A percentile compares a stretch with the other conserved stretches of the same genome.
These are phyloP conservation scores for Umbilicus rupestris DNA, from an alignment of 164 flowering plant species.

Conservation along the genomic window DNA sequence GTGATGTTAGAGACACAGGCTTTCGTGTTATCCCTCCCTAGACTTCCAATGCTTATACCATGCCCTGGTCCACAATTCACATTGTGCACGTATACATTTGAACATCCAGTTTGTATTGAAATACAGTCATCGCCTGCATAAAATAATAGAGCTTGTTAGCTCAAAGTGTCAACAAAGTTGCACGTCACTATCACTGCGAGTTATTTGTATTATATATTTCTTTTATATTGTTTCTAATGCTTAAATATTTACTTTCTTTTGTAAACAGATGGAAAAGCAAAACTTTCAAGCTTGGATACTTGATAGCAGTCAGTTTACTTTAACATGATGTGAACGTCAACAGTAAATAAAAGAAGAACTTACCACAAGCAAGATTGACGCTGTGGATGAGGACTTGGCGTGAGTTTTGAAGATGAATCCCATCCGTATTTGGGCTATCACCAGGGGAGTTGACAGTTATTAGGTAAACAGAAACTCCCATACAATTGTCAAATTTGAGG, in stretches of 20 bases:
- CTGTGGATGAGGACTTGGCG: constrained; percentile 46
- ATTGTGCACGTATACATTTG: constrained; percentile 51
- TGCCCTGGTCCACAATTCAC: constrained; percentile 76
- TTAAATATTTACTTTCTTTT: neutral
- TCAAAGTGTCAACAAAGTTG: neutral
- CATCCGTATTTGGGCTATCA: constrained; percentile 68
- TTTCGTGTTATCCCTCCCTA: constrained; percentile 51
- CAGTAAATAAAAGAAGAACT: constrained; percentile 5
- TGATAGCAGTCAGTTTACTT: neutral
- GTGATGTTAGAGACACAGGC: constrained; percentile 72
- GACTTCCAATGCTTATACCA: constrained; percentile 71
- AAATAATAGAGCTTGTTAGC: constrained; percentile 6
- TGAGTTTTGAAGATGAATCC: constrained; percentile 66
- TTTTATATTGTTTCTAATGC: constrained; percentile 9
- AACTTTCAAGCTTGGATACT: neutral
- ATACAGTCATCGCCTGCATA: constrained; percentile 72
- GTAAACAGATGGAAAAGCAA: neutral
- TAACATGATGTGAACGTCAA: neutral
- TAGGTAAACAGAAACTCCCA: constrained; percentile 49
- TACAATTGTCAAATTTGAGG: constrained; percentile 66
- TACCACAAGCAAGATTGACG: constrained; percentile 53
- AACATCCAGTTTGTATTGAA: constrained; percentile 74
- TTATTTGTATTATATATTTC: neutral
- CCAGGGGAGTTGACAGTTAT: constrained; percentile 48
- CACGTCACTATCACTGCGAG: neutral